These are phyloP conservation scores for Neonectria sp. DNA, from an alignment of 2,329 filamentous ascomycete genomes.

Conservation along the genomic window DNA sequence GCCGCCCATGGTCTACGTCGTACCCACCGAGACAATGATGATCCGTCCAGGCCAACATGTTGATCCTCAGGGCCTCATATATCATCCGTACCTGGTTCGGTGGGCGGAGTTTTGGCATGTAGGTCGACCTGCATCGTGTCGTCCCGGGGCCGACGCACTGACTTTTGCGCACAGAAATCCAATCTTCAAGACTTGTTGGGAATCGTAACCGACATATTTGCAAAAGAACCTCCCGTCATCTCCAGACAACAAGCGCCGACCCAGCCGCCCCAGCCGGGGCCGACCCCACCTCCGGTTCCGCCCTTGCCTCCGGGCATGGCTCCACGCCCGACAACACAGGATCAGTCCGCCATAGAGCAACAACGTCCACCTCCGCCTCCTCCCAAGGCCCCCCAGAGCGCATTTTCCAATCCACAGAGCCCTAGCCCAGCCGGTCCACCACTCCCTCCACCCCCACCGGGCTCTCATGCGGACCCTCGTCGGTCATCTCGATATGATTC, in stretches of 20 bases:
- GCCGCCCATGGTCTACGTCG: slow-evolving; percentile 89
- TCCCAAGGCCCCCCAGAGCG: slow-evolving; percentile 65
- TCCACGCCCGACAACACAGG: slow-evolving; percentile 55
- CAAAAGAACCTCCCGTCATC: slow-evolving; percentile 93
- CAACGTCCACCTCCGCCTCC: slow-evolving; percentile 66
- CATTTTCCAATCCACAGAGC: slow-evolving; percentile 44
- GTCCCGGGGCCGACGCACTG: slow-evolving; percentile 6
- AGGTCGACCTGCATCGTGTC: slow-evolving; percentile 53
- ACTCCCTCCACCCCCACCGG: slow-evolving; percentile 44
- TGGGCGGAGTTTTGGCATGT: slow-evolving; percentile 95
- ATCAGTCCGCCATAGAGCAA: slow-evolving; percentile 51
- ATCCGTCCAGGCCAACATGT: slow-evolving; percentile 96
- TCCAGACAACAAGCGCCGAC: slow-evolving; percentile 74
- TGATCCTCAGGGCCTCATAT: slow-evolving; percentile 91
- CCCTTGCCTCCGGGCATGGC: slow-evolving; percentile 78
- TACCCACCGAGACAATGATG: slow-evolving; percentile 88
- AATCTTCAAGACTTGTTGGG: slow-evolving; percentile 86
- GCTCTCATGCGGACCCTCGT: slow-evolving; percentile 34
- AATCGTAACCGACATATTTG: slow-evolving; percentile 88
- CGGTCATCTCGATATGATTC: slow-evolving; percentile 62
- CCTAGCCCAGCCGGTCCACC: slow-evolving; percentile 50
- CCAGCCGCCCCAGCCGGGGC: slow-evolving; percentile 49
- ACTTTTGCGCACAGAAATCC: slow-evolving; percentile 73
- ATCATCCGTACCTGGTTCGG: slow-evolving; percentile 93
- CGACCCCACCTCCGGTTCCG: slow-evolving; percentile 76